These are phyloP conservation scores for Guyanaporus albipodus DNA, from an alignment of 768 basidiomycete genomes.

Conservation along the genomic window DNA sequence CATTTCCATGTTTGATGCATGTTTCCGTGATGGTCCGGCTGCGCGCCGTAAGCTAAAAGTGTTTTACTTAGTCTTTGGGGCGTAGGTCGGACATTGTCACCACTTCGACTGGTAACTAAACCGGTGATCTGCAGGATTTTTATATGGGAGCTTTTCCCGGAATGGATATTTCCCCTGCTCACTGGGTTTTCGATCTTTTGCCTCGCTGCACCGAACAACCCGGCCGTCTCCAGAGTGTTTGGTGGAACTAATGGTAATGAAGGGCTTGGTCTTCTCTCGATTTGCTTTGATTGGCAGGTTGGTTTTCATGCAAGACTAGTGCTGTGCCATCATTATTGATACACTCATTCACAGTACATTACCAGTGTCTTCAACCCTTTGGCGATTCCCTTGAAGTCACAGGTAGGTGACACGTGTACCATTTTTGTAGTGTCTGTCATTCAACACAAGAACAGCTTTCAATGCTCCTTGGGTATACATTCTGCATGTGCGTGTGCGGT, in stretches of 20 bases:
- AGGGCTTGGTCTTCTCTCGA: conserved; percentile 55
- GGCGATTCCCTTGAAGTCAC: conserved; percentile 51
- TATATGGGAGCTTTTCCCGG: conserved; percentile 25
- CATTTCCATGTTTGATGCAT: conserved; percentile 27
- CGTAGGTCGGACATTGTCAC: conserved; percentile 29
- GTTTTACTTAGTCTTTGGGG: conserved; percentile 22
- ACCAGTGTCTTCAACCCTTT: conserved; percentile 39
- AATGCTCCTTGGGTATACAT: conserved; percentile 42
- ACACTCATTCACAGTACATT: conserved; percentile 18
- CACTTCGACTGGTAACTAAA: neutral
- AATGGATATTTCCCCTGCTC: conserved; percentile 51
- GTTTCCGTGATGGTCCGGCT: conserved; percentile 40
- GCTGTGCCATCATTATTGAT: neutral
- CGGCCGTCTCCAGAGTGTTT: conserved; percentile 52
- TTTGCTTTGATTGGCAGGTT: conserved; percentile 61
- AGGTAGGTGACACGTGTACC: conserved; percentile 22
- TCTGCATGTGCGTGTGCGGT: conserved; percentile 44
- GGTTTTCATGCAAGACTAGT: conserved; percentile 20
- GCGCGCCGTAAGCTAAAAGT: conserved; percentile 39
- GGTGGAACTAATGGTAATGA: conserved; percentile 62
- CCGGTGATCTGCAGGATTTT: conserved; percentile 30
- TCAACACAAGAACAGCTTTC: conserved; percentile 33
- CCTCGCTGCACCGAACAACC: conserved; percentile 47
- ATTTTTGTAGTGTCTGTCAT: neutral
- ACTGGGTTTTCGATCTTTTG: conserved; percentile 63